Conservation (phyloP, 805 yeast species). For the Jamesozyma lodderae region DNA sequence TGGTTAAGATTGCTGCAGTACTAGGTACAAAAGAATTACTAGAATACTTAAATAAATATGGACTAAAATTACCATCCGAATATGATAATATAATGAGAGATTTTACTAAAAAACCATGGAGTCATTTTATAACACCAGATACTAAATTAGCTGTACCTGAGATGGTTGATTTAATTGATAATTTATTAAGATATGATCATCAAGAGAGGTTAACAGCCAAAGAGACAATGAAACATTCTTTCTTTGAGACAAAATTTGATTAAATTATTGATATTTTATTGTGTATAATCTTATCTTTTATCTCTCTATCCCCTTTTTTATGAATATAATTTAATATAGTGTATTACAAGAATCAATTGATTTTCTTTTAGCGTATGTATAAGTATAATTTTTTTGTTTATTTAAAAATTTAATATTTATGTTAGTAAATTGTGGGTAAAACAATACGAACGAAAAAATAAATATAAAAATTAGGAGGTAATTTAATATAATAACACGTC, state of each 20-base stretch:
- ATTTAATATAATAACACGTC: too few relatives aligned
- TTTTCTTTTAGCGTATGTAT: too few relatives aligned
- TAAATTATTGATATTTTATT: background rate
- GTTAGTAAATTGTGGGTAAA: too few relatives aligned
- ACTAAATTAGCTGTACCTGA: conserved; percentile 45
- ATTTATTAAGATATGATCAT: conserved; percentile 72
- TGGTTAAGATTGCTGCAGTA: conserved; percentile 82
- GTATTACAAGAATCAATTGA: too few relatives aligned
- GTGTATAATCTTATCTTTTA: background rate
- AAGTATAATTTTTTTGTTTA: too few relatives aligned
- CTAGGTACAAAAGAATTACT: conserved; percentile 74
- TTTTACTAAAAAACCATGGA: conserved; percentile 61
- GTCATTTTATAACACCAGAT: conserved; percentile 39
- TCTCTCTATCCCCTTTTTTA: background rate
- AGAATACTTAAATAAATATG: conserved; percentile 58
- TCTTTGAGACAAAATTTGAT: conserved; percentile 37
- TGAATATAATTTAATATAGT: too few relatives aligned
- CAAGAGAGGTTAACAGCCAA: conserved; percentile 79
- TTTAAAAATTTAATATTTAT: too few relatives aligned
- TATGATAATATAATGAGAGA: conserved; percentile 66
- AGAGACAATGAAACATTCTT: conserved; percentile 76
- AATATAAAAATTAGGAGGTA: too few relatives aligned
- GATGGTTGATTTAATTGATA: conserved; percentile 61
- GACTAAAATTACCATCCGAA: conserved; percentile 61
- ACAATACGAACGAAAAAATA: too few relatives aligned